Evolutionary conservation across 192 early-diverging fungal genomes (phyloP), one percentile per base, ranked within the genome.

Genomic region (Backusella psychrophila): DNA sequence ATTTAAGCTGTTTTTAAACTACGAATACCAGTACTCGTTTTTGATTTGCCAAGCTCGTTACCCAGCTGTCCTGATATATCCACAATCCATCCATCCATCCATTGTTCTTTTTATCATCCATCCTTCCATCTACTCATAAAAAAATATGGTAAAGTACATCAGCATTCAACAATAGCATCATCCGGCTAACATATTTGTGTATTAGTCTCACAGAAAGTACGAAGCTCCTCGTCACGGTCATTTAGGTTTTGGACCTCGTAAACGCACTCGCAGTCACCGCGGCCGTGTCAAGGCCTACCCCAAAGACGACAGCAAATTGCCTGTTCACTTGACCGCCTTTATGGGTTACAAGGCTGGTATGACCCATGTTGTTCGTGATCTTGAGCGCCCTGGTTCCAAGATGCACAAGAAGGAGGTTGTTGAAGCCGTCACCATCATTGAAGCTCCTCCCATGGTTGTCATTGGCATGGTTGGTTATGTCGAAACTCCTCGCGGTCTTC

Each of bases 361-460:
- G 98, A 98, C 96, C 83, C 97, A 99, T 90, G 91, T 99, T 87
- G 98, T 99, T 78, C 96, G 98, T 78, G 98, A 99, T 89, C 84
- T 99, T 73, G 96, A 98, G 84, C 95, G 98, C 86, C 97, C 98
- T 75, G 96, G 94, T 72, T 96, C 97, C 87, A 99, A 99, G 93
- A 94, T 96, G 90, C 94, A 99, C 93, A 99, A 98, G 94, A 98
- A 98, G 95, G 98, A 99, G 89, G 90, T 99, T 56, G 98, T 99
- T 81, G 98, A 99, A 90, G 96, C 98, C 52, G 97, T 97, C 78
- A 96, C 97, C 77, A 90, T 99, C 84, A 91, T 99, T 77, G 98
- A 99, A 89, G 94, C 97, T 38, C 97, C 98, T 14, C 95, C 98
- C 63, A 91, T 99, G 86, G 95, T 97, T 65, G 87, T 98, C 81